Percentiles rank a stretch among this genome's conserved stretches.
Conservation (phyloP, 495 filamentous ascomycete genomes). For the Hypoxylon lienhwacheense region DNA sequence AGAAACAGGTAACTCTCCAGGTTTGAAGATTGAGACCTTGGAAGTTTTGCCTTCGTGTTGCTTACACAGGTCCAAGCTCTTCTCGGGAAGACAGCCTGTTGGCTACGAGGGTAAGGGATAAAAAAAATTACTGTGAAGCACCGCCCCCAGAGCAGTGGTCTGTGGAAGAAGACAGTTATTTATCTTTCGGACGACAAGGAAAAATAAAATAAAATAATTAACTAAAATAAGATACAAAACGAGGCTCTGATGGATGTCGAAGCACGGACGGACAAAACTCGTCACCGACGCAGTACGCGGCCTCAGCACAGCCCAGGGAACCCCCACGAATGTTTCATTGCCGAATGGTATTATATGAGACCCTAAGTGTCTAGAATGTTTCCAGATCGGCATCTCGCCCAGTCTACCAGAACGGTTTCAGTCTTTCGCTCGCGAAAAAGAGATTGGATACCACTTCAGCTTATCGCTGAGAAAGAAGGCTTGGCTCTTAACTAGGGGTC, state of each 20-base stretch:
- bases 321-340: constrained; percentile 30
- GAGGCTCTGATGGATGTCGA: constrained; percentile 15
- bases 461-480: constrained; percentile 26
- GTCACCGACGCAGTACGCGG: constrained; percentile 15
- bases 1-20: constrained; percentile 3
- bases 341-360: constrained; percentile 21
- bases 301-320: constrained; percentile 19
- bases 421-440: constrained; percentile 13
- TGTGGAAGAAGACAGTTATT: background rate
- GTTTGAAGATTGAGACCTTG: constrained; percentile 10
- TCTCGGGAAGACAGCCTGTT: constrained; percentile 29
- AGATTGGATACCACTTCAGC: constrained; percentile 7
- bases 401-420: constrained; percentile 15
- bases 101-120: background rate
- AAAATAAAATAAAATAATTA: background rate
- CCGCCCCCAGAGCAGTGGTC: no score
- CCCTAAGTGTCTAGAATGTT: constrained; percentile 34
- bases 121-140: background rate
- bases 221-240: background rate
- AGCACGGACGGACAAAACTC: constrained; percentile 19
- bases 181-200: background rate
- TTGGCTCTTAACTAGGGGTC: background rate
- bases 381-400: constrained; percentile 30
- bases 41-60: constrained; percentile 9
- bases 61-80: constrained; percentile 17